Evolutionary conservation across 176 grass and related monocot genomes (phyloP), one percentile per base, ranked within the genome.

Genomic region (Cocos nucifera): DNA sequence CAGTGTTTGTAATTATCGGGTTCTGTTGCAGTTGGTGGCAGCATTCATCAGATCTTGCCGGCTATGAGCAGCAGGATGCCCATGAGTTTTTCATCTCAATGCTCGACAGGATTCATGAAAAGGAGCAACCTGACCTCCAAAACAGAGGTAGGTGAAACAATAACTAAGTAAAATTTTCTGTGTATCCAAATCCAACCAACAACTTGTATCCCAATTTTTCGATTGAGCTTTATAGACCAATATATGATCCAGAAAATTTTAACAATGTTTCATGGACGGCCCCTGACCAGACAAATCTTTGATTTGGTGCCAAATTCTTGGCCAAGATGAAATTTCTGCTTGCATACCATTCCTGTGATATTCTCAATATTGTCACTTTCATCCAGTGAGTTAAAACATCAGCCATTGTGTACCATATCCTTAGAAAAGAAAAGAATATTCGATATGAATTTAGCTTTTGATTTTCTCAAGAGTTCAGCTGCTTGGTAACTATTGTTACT

Each of bases 41-140:
- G 27, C 19, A 73, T 63, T 62, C 70, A 48, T 73, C 58, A 23
- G 63, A 73, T 15, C 70, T 73, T 55, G 70, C 70, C 19, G 35
- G 59, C 63, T 63, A 73, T 55, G 59, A 73, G 51, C 70, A 73
- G 28, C 70, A 73, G 50, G 70, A 73, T 56, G 70, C 70, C 4
- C 70, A 73, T 22, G 70, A 73, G 51, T 73, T 73, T 52, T 73
- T 73, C 51, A 73, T 73, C 19, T 63, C 59, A 23, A 63, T 73
- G 27, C 70, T 73, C 1, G 70, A 73, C 51, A 26, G 50, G 51
- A 63, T 73, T 25, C 70, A 73, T 73, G 70, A 73, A 63, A 63
- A 15, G 17, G 69, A 73, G 50, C 24, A 61, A 20, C 8, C 59
- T 54, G 54, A 52, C 19, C 16, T 52, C 24, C 57, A 59, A 60